Conservation (phyloP, 257 asterid species). For the Schizonepeta tenuifolia region DNA sequence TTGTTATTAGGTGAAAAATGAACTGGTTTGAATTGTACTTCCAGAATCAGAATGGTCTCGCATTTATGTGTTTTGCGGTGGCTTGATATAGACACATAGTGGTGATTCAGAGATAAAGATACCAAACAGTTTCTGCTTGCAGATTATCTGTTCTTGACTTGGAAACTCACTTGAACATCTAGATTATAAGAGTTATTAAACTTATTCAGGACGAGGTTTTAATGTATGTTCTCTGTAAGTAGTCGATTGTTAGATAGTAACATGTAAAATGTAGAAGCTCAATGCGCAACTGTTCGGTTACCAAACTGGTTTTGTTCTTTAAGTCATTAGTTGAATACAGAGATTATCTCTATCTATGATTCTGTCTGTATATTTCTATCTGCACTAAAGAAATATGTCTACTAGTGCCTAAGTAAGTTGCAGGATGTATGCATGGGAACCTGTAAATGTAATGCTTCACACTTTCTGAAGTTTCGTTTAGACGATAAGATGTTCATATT, state of each 20-base stretch:
- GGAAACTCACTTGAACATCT: neutral
- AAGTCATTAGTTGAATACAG: neutral
- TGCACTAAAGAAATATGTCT: neutral
- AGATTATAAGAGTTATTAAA: neutral
- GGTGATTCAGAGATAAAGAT: neutral
- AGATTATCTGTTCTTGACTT: neutral
- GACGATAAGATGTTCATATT: neutral
- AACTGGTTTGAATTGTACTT: neutral
- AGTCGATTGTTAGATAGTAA: neutral
- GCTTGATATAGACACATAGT: neutral
- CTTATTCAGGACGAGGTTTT: neutral
- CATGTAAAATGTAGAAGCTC: neutral
- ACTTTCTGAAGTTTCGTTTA: neutral
- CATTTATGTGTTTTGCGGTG: neutral
- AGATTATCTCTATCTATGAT: neutral
- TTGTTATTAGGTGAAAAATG: neutral
- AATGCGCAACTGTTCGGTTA: neutral
- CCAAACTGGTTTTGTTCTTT: too few relatives aligned
- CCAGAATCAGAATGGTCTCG: neutral
- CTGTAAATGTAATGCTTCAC: neutral
- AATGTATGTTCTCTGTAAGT: neutral
- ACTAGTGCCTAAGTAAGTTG: neutral
- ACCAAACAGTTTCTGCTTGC: neutral
- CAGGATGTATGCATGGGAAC: neutral
- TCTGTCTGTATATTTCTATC: neutral